These are phyloP conservation scores for Amborella trichopoda DNA, from an alignment of 164 flowering plant genomes.

Conservation along the genomic window DNA sequence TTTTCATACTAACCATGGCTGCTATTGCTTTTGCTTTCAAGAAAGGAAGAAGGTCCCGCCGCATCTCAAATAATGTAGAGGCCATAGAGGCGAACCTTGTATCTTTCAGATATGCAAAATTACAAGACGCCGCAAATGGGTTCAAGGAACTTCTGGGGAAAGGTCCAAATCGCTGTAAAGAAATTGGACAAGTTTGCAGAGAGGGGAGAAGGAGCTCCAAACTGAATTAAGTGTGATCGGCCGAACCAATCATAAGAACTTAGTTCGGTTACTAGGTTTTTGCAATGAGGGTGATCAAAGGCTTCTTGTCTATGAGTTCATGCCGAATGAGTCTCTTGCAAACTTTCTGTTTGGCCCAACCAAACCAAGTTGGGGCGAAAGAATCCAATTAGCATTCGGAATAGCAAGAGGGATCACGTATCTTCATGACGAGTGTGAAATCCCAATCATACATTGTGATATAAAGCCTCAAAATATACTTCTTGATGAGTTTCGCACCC, in stretches of 20 bases:
- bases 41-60: too few species aligned
- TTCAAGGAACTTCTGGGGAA: slow-evolving; percentile 10
- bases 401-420: slow-evolving; percentile 15
- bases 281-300: neutral
- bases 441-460: slow-evolving; percentile 18
- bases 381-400: slow-evolving; percentile 13
- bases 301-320: neutral
- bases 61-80: too few species aligned
- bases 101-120: slow-evolving; percentile 15
- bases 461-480: slow-evolving; percentile 21
- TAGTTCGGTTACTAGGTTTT: neutral
- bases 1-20: too few species aligned
- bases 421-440: slow-evolving; percentile 16
- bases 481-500: slow-evolving; percentile 8
- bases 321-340: neutral
- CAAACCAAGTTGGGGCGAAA: slow-evolving; percentile 15
- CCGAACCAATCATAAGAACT: neutral
- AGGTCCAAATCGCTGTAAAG: slow-evolving; percentile 14
- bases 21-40: too few species aligned
- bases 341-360: neutral
- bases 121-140: slow-evolving; percentile 11
- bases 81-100: too few species aligned
- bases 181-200: slow-evolving; percentile 6
- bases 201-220: slow-evolving; percentile 10
- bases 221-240: slow-evolving; percentile 15